Percentiles rank a stretch among this genome's conserved stretches.
Evolutionary conservation across 345 rosid species (phyloP).

Genomic region (Moricandia arvensis): DNA sequence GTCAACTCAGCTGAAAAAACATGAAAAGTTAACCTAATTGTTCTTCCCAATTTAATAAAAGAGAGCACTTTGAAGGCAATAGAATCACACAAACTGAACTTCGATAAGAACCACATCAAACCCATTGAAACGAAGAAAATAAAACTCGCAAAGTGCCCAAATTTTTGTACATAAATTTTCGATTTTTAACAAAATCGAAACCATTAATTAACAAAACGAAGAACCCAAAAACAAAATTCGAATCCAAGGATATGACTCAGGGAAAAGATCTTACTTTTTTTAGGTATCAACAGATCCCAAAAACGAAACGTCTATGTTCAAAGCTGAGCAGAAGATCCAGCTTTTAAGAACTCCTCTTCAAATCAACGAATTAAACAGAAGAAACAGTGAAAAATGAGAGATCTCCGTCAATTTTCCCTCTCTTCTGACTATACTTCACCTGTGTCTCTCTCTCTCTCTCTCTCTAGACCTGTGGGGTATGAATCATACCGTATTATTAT

Average conservation of each 20-base stretch:
- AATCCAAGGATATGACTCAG: neutral
- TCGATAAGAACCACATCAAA: neutral
- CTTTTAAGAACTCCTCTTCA: neutral
- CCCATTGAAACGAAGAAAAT: neutral
- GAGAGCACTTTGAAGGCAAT: no score
- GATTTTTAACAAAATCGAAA: neutral
- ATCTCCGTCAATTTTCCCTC: constrained; percentile 22
- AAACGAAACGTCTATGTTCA: constrained; percentile 9
- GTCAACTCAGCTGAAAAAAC: constrained; percentile 20
- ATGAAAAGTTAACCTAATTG: constrained; percentile 1
- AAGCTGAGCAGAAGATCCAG: constrained; percentile 22
- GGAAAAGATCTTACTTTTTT: constrained; percentile 24
- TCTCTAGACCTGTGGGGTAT: constrained; percentile 5
- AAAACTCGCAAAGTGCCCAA: neutral
- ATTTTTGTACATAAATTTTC: neutral
- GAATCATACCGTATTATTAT: neutral
- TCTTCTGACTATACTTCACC: constrained; percentile 18
- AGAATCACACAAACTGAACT: neutral
- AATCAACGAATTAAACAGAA: constrained; percentile 25
- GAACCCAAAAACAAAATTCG: neutral
- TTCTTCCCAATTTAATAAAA: neutral
- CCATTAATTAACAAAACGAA: neutral
- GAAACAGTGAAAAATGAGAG: neutral
- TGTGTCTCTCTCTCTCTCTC: constrained; percentile 18
- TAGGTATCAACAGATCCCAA: constrained; percentile 28